Conservation (phyloP, 169 alveolate genomes). For the Plasmodium cynomolgi region DNA sequence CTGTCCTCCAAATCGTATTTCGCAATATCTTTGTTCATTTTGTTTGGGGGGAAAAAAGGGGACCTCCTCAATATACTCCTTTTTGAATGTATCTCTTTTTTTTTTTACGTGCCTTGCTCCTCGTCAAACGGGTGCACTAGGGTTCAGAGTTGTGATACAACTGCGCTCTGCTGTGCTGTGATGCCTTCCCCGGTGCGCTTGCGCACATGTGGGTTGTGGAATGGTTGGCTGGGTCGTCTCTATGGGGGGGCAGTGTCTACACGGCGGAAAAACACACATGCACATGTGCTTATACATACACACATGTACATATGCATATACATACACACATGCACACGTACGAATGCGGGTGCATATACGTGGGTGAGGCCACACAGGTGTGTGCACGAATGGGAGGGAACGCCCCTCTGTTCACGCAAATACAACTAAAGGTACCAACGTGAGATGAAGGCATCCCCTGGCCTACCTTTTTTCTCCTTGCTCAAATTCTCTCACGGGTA, state of each 20-base stretch:
- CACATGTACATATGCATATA: background rate
- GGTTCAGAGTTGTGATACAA: background rate
- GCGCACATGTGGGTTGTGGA: background rate
- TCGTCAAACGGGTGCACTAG: background rate
- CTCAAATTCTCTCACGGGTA: background rate
- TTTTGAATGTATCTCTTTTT: background rate
- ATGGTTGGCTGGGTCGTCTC: background rate
- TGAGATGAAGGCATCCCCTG: background rate
- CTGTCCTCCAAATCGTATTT: slow-evolving; percentile 52
- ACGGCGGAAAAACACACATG: background rate
- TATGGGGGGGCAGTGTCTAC: background rate
- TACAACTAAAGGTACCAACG: background rate
- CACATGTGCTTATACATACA: background rate
- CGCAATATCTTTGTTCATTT: slow-evolving; percentile 61
- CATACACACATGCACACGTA: background rate
- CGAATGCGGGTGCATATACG: background rate
- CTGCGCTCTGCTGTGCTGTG: background rate
- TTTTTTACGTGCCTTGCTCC: background rate
- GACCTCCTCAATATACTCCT: background rate
- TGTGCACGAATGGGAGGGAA: background rate
- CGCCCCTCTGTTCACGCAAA: background rate
- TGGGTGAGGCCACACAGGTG: background rate
- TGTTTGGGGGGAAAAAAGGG: background rate
- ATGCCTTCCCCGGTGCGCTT: background rate
- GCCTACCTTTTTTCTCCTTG: background rate